Base-by-base conservation (phyloP, 2,329 filamentous ascomycete species). In the Botrytis fabae region DNA sequence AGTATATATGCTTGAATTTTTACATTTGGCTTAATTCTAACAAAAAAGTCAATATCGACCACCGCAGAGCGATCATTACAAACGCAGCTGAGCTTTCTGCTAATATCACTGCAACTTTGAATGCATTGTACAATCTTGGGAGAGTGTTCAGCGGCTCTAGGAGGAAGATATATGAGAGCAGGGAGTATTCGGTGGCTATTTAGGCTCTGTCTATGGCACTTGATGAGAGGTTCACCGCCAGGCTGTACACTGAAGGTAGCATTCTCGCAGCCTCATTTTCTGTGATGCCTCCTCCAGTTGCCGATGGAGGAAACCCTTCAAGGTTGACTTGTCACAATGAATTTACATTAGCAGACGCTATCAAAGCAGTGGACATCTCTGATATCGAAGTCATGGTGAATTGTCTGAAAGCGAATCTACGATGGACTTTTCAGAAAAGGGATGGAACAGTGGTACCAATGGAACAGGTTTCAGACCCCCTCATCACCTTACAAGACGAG, bases 71-170 rank as follows among this genome's bases (percentile, higher is more conserved):
- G 75, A 85, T 84, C 42, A 88, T 89, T 81, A 86, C 86, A 22
- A 69, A 75, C 18, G 69, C 69, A 20, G 84, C 32, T 4, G 48
- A 90, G 54, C 38, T 93, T 62, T 85, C 86, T 46, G 86, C 86
- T 73, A 91, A 91, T 77, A 84, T 93, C 46, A 86, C 88, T 54
- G 86, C 88, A 0, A 86, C 89, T 10, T 86, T 92, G 20, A 85
- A 88, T 73, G 84, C 81, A 0, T 81, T 94, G 79, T 86, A 86
- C 76, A 75, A 77, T 46, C 74, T 75, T 0, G 72, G 42, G 40
- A 64, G 64, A 25, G 51, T 73, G 1, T 73, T 71, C n/a, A 28
- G 44, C 12, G n/a, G 54, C 18, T 46, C 51, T 8, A 44, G 35
- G 22, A 7, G 28, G 8, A 59, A 35, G 42, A 32, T 28, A 4